Base-by-base conservation (phyloP, 352 stramenopile species). In the Globisporangium takayamanum region DNA sequence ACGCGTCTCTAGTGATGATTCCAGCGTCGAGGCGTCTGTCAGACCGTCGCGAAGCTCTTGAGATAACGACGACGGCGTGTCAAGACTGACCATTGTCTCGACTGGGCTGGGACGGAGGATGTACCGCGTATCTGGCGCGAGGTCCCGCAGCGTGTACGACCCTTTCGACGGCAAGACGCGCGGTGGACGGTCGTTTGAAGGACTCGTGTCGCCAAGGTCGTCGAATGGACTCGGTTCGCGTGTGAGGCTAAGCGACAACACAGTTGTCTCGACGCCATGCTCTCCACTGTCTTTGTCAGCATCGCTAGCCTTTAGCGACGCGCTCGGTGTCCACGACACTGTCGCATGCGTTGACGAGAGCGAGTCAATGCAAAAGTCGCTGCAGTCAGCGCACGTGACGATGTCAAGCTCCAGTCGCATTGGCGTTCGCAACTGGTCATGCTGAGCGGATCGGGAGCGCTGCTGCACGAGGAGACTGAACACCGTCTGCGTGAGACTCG, bases 71-170 rank as follows among this genome's bases (percentile, higher is more conserved):
- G 18, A 63, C 1, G 55, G 1, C 26, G 58, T 20, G 22, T 49
- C 53, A 8, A 33, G 28, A 52, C 50, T 54, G 30, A 47, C 53
- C 25, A 58, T 47, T 28, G 59, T 50, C 47, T 63, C 46, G n/a
- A 62, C 18, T n/a, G 53, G 62, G 2, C n/a, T 57, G 3, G 83
- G 52, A 16, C 62, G 67, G 47, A 87, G 33, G 18, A 47, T 20
- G 37, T 88, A 87, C 18, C 59, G 60, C 8, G 74, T 87, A 52
- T 88, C 75, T 7, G 76, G 64, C 7, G 64, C 36, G 22, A 88
- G 64, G 20, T 80, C 70, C 15, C 64, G 66, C 25, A 83, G 59
- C 3, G 62, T 79, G 41, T 53, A 79, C 7, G 70, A 62, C 10
- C 74, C 74, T 67, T 73, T 74, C 3, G 62, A 69, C 7, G 70